Conservation (phyloP, 2,329 filamentous ascomycete genomes). For the Chaetomium olivaceum region DNA sequence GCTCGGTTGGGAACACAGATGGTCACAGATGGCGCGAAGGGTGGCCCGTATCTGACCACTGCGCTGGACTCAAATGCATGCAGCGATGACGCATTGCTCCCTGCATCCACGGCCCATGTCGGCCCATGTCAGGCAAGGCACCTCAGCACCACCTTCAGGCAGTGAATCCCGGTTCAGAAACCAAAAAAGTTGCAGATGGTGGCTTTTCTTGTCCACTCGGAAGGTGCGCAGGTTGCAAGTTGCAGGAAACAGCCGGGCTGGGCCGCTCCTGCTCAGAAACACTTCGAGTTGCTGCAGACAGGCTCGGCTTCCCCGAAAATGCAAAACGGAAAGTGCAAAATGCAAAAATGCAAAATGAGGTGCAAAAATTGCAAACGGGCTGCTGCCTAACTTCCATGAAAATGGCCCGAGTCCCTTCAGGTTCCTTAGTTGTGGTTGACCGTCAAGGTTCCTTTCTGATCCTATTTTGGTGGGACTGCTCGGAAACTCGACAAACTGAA, state of each 20-base stretch:
- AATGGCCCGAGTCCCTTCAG: not conserved
- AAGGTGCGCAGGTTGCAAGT: not conserved
- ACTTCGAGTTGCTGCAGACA: slow-evolving; percentile 13
- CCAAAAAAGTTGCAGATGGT: not conserved
- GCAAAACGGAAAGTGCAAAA: no score
- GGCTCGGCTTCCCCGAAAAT: slow-evolving; percentile 15
- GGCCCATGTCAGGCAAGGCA: not conserved
- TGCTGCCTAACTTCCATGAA: not conserved
- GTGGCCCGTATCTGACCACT: not conserved
- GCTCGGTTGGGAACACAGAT: not conserved
- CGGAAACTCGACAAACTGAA: not conserved
- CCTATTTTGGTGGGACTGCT: not conserved
- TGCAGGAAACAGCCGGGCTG: slow-evolving; percentile 2
- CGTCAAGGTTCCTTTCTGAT: not conserved
- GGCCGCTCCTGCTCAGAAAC: slow-evolving; percentile 1
- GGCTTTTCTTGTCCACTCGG: slow-evolving; percentile 2
- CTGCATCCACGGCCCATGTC: not conserved
- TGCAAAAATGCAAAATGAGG: not conserved
- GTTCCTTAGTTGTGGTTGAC: not conserved
- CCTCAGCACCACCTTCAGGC: no score
- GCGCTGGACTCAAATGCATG: not conserved
- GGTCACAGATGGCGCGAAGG: not conserved
- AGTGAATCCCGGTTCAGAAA: not conserved
- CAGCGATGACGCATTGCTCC: slow-evolving; percentile 2
- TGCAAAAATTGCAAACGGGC: not conserved